Percentiles rank a stretch among this genome's conserved stretches.
Conservation (phyloP, 257 asterid genomes). For the Catharanthus roseus region DNA sequence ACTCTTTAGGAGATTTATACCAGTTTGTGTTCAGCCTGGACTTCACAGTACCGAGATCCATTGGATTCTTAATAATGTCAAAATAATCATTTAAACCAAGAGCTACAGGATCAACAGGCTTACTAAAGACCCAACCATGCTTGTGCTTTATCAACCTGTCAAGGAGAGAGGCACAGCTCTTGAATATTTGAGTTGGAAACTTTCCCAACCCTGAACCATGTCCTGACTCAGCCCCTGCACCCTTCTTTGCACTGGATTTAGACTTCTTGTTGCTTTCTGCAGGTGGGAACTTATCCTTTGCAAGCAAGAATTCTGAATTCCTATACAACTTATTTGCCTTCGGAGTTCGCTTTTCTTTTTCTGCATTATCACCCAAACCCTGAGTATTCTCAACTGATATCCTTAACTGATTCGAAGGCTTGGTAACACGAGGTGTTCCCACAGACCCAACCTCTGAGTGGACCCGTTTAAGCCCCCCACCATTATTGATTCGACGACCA, state of each 20-base stretch:
- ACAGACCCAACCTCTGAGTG: slow-evolving; percentile 25
- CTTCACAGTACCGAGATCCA: slow-evolving; percentile 81
- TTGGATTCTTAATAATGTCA: slow-evolving; percentile 62
- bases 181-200: slow-evolving; percentile 49
- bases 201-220: slow-evolving; percentile 23
- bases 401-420: slow-evolving; percentile 56
- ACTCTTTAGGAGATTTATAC: slow-evolving; percentile 72
- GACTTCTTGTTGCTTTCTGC: slow-evolving; percentile 65
- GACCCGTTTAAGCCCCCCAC: slow-evolving; percentile 25
- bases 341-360: slow-evolving; percentile 75
- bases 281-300: slow-evolving; percentile 64
- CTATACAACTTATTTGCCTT: slow-evolving; percentile 68
- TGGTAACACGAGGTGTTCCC: slow-evolving; percentile 35
- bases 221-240: slow-evolving; percentile 38
- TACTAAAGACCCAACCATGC: slow-evolving; percentile 84
- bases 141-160: slow-evolving; percentile 90
- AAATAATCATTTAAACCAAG: slow-evolving; percentile 82
- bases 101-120: slow-evolving; percentile 65
- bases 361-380: slow-evolving; percentile 33
- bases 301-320: slow-evolving; percentile 65
- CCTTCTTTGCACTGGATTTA: slow-evolving; percentile 49
- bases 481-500: slow-evolving; percentile 25
- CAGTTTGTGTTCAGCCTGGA: slow-evolving; percentile 46
- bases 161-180: slow-evolving; percentile 51
- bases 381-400: slow-evolving; percentile 57